Evolutionary conservation across 306 rosid species (phyloP).

Genomic region (Fagus sylvatica): DNA sequence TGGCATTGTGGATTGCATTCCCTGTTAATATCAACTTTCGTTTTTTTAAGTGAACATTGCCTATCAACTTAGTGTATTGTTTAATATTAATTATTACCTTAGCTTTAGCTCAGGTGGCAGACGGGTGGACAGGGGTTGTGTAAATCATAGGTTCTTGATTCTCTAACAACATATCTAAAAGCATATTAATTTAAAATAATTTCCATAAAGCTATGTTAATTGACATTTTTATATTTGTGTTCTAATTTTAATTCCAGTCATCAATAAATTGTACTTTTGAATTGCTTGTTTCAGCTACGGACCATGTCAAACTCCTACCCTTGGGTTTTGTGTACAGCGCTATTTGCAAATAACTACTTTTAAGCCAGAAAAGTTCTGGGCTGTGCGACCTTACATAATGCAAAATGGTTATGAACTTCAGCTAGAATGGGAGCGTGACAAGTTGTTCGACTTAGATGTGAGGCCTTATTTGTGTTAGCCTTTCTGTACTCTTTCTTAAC

Average conservation of each 20-base stretch:
- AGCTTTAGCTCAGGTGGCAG: not conserved
- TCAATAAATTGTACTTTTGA: conserved; percentile 31
- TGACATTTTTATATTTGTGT: not conserved
- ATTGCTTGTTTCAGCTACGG: conserved; percentile 80
- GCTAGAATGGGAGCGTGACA: conserved; percentile 94
- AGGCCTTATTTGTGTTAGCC: conserved; percentile 29
- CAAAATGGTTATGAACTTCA: conserved; percentile 83
- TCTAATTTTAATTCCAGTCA: conserved; percentile 23
- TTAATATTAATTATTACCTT: not conserved
- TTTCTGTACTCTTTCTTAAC: conserved; percentile 13
- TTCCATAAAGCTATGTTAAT: not conserved
- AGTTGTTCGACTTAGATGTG: conserved; percentile 80
- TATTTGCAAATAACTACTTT: conserved; percentile 88
- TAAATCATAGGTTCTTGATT: not conserved
- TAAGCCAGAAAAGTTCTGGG: conserved; percentile 95
- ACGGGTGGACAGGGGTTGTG: not conserved
- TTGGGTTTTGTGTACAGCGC: conserved; percentile 95
- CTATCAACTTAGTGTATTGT: not conserved
- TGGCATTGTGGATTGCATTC: not conserved
- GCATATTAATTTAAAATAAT: not conserved
- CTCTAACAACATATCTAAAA: not conserved
- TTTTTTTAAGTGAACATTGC: too few relatives aligned
- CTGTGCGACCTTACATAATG: conserved; percentile 68
- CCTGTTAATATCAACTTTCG: not conserved
- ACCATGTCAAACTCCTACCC: conserved; percentile 97